Percentiles rank a stretch among this genome's conserved stretches.
Evolutionary conservation across 2,329 filamentous ascomycete genomes (phyloP).

Genomic region (Neonectria sp.): DNA sequence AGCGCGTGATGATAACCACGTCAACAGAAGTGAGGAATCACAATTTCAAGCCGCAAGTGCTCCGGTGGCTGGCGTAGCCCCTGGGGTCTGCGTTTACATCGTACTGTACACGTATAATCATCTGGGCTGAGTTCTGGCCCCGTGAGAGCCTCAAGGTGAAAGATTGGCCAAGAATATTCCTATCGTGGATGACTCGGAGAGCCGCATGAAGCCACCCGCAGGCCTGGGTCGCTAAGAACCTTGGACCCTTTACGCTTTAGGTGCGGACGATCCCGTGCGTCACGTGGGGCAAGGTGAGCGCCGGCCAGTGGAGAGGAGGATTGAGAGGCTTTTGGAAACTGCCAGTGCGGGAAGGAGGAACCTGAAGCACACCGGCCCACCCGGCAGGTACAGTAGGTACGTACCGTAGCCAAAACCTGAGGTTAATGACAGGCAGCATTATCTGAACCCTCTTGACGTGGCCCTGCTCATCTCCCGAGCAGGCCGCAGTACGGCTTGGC

Average conservation of each 20-base stretch:
- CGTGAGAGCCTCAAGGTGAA: conserved; percentile 19
- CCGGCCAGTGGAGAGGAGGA: conserved; percentile 26
- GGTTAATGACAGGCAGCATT: conserved; percentile 27
- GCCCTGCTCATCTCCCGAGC: conserved; percentile 25
- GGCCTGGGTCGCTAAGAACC: not conserved
- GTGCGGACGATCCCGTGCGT: conserved; percentile 26
- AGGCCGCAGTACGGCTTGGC: conserved; percentile 21
- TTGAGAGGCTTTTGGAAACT: conserved; percentile 23
- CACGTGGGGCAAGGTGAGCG: conserved; percentile 40
- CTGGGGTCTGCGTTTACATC: conserved; percentile 16
- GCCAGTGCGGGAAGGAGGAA: conserved; percentile 16
- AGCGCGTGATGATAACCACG: conserved; percentile 27
- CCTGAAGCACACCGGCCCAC: not conserved
- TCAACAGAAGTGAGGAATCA: conserved; percentile 28
- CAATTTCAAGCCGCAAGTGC: conserved; percentile 8
- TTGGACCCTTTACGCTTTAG: conserved; percentile 3
- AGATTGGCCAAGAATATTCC: conserved; percentile 13
- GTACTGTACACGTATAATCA: conserved; percentile 2
- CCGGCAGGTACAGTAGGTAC: not conserved
- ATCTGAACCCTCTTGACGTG: conserved; percentile 27
- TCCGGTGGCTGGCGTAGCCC: conserved; percentile 15
- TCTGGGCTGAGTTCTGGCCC: not conserved
- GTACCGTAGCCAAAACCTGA: conserved; percentile 38
- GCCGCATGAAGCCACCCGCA: conserved; percentile 23
- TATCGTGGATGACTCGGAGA: conserved; percentile 14